Evolutionary conservation across 179 eudicot species (phyloP).

Genomic region (Drosera spatulata): DNA sequence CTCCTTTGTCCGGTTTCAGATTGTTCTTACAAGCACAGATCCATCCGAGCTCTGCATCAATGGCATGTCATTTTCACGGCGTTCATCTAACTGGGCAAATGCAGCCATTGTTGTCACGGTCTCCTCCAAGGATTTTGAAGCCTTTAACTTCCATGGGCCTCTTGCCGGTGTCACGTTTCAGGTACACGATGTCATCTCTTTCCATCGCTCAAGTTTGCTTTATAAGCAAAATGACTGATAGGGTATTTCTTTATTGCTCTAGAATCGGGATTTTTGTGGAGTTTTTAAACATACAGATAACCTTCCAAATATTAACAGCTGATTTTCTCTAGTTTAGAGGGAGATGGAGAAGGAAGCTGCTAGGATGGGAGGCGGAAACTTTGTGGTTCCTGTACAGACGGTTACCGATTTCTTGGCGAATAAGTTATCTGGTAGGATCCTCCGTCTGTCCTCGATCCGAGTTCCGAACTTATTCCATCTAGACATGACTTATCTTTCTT

Average conservation of each 20-base stretch:
- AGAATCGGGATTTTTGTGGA: no score
- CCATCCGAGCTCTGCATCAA: slow-evolving; percentile 84
- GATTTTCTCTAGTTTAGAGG: slow-evolving; percentile 28
- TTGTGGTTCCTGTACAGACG: slow-evolving; percentile 83
- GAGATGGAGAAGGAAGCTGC: slow-evolving; percentile 68
- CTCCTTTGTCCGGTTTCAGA: slow-evolving; percentile 32
- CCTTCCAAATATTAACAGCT: no score
- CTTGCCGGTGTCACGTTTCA: slow-evolving; percentile 90
- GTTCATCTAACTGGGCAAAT: slow-evolving; percentile 94
- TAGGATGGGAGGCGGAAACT: slow-evolving; percentile 65
- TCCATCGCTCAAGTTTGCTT: no score
- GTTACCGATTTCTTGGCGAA: slow-evolving; percentile 74
- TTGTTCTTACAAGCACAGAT: slow-evolving; percentile 87
- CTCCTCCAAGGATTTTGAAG: slow-evolving; percentile 72
- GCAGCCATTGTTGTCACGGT: slow-evolving; percentile 94
- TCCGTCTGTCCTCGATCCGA: neutral
- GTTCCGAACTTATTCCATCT: no score
- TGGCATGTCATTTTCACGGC: slow-evolving; percentile 97
- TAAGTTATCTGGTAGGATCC: slow-evolving; percentile 52
- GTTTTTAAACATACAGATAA: no score
- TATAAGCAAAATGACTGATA: no score
- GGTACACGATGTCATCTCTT: no score
- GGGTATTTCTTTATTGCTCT: no score
- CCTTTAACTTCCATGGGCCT: slow-evolving; percentile 60
- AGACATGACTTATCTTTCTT: slow-evolving; percentile 4